Conservation (phyloP, 2,329 filamentous ascomycete species). For the Clathrospora elynae region DNA sequence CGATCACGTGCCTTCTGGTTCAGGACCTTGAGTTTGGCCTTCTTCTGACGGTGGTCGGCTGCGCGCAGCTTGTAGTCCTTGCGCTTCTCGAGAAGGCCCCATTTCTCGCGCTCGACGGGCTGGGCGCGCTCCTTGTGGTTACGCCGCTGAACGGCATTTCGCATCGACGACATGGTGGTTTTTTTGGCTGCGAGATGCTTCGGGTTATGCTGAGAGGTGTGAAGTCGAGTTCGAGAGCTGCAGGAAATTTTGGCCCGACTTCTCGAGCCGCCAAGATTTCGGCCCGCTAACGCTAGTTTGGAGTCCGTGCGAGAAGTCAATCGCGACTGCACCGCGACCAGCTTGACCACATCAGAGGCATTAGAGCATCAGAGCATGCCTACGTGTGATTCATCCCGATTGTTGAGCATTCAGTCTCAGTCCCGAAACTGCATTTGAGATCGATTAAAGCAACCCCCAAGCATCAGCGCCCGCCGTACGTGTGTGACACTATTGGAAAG, state of each 20-base stretch:
- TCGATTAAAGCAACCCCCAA: too few relatives aligned
- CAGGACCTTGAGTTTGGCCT: constrained; percentile 63
- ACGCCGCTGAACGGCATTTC: constrained; percentile 65
- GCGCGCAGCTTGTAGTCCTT: constrained; percentile 75
- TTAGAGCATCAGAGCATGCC: too few relatives aligned
- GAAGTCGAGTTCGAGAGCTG: not conserved
- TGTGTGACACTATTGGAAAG: too few relatives aligned
- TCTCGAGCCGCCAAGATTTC: constrained; percentile 2
- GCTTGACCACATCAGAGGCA: too few relatives aligned
- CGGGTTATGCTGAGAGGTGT: not conserved
- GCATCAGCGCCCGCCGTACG: too few relatives aligned
- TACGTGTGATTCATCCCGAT: too few relatives aligned
- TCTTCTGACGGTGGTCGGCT: constrained; percentile 66
- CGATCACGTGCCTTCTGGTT: constrained; percentile 64
- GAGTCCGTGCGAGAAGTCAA: not conserved
- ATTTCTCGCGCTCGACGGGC: constrained; percentile 78
- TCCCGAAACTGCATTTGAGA: too few relatives aligned
- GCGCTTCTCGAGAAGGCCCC: constrained; percentile 93
- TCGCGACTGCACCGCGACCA: too few relatives aligned
- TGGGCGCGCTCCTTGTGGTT: constrained; percentile 91
- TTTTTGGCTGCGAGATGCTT: not conserved
- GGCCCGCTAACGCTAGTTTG: not conserved
- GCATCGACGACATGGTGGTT: constrained; percentile 40
- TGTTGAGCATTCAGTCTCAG: too few relatives aligned
- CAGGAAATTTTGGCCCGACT: not conserved